Evolutionary conservation across 2,329 filamentous ascomycete genomes (phyloP).

Genomic region (Metarhizium humberi): DNA sequence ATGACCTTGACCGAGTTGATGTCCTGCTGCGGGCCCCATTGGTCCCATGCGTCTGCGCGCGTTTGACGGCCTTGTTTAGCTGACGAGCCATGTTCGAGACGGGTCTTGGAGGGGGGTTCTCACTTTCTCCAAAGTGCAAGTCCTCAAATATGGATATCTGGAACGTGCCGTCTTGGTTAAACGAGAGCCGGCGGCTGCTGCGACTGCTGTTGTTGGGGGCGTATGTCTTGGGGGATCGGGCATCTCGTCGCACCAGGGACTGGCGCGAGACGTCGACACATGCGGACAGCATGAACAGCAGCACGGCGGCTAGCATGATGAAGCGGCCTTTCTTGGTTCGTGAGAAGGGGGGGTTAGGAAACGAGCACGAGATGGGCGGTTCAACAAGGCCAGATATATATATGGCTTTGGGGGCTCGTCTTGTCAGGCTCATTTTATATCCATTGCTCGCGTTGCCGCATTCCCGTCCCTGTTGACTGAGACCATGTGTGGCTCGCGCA

Average conservation of each 20-base stretch:
- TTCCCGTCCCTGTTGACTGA: too few species aligned
- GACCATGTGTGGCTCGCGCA: too few species aligned
- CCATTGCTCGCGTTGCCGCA: too few species aligned
- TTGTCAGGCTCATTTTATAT: too few species aligned
- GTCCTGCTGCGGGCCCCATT: constrained; percentile 43
- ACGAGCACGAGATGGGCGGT: too few species aligned
- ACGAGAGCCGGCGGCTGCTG: constrained; percentile 14
- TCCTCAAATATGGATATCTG: constrained; percentile 56
- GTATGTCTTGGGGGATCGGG: background rate
- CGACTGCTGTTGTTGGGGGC: background rate
- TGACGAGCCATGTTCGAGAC: background rate
- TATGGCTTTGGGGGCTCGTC: too few species aligned
- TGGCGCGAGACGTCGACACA: background rate
- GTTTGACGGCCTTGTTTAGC: background rate
- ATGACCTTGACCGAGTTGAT: constrained; percentile 47
- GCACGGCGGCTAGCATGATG: background rate
- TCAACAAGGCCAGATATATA: too few species aligned
- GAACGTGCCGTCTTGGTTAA: constrained; percentile 36
- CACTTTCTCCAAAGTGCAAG: constrained; percentile 62
- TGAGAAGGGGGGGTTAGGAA: too few species aligned
- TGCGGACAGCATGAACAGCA: background rate
- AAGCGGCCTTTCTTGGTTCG: background rate
- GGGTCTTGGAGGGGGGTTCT: constrained; percentile 4
- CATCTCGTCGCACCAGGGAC: background rate
- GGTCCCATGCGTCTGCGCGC: constrained; percentile 30